Conservation (phyloP, 495 filamentous ascomycete species). For the Neurospora sp. region DNA sequence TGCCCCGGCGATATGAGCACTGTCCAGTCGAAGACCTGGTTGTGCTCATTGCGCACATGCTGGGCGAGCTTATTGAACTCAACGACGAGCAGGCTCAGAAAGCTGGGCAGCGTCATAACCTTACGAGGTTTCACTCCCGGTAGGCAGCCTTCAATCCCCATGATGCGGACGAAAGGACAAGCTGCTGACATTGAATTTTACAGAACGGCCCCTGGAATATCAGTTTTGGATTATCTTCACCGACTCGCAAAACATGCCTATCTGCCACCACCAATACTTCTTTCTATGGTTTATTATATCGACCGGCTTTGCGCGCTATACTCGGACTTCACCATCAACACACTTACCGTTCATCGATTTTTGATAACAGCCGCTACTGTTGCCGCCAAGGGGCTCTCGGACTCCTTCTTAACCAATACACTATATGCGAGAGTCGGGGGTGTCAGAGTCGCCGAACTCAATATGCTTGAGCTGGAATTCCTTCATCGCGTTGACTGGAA, state of each 20-base stretch:
- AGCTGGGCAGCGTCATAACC: slow-evolving; percentile 46
- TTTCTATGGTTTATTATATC: slow-evolving; percentile 99
- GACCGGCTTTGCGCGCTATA: slow-evolving; percentile 89
- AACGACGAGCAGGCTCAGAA: slow-evolving; percentile 84
- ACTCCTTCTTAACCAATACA: slow-evolving; percentile 95
- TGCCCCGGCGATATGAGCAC: slow-evolving; percentile 68
- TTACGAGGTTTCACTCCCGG: slow-evolving; percentile 94
- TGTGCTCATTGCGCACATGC: slow-evolving; percentile 85
- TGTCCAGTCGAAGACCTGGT: slow-evolving; percentile 78
- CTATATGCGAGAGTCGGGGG: slow-evolving; percentile 92
- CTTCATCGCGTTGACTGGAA: slow-evolving; percentile 86
- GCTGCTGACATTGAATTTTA: background rate
- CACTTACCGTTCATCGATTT: slow-evolving; percentile 92
- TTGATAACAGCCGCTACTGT: slow-evolving; percentile 93
- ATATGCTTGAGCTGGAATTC: slow-evolving; percentile 90
- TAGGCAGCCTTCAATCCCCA: slow-evolving; percentile 21
- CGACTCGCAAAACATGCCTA: slow-evolving; percentile 90
- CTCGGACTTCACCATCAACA: slow-evolving; percentile 87
- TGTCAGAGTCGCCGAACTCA: slow-evolving; percentile 77
- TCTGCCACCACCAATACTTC: slow-evolving; percentile 82
- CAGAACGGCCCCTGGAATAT: slow-evolving; percentile 86
- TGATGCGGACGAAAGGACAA: background rate
- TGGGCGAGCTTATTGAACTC: slow-evolving; percentile 82
- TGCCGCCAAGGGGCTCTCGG: slow-evolving; percentile 88
- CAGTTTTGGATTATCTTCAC: slow-evolving; percentile 83